Percentiles rank a stretch among this genome's conserved stretches.
These are phyloP conservation scores for Diplodia corticola DNA, from an alignment of 2,329 filamentous ascomycete genomes.

Conservation along the genomic window DNA sequence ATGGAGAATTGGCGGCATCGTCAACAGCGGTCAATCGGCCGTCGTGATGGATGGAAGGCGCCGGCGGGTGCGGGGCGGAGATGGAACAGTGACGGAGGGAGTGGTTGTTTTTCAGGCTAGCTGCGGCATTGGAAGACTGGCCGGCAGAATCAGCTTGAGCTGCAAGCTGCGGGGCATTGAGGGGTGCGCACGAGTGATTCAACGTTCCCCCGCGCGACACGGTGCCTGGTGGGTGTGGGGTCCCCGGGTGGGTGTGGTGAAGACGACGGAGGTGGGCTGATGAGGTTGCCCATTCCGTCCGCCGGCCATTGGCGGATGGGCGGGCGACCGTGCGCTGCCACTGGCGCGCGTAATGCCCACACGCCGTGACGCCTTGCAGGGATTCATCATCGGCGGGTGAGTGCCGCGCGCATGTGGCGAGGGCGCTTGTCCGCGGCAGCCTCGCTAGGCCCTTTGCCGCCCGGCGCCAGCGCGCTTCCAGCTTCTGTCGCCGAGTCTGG, in stretches of 20 bases:
- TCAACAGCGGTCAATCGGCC: conserved; percentile 7
- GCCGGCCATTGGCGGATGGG: background rate
- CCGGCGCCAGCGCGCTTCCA: background rate
- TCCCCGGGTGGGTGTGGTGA: conserved; percentile 1
- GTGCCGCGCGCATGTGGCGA: background rate
- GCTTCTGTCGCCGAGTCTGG: background rate
- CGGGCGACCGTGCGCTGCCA: background rate
- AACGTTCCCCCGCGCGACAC: background rate
- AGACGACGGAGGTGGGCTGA: conserved; percentile 6
- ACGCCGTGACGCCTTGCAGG: background rate
- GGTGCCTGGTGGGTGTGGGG: conserved; percentile 3
- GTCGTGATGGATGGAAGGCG: background rate
- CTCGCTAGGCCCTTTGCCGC: background rate
- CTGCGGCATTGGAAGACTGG: conserved; percentile 13
- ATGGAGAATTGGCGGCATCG: conserved; percentile 82
- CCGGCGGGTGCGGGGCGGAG: background rate
- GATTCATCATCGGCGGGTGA: background rate
- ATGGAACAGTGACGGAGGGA: background rate
- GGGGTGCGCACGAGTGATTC: background rate
- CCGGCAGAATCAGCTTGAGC: background rate
- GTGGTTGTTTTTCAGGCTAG: background rate
- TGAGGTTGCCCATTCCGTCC: background rate
- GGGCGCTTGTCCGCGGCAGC: background rate
- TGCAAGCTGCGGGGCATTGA: background rate
- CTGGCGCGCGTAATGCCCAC: background rate